Evolutionary conservation across 2,329 filamentous ascomycete species (phyloP), one percentile per base, ranked within the genome.

Genomic region (Alternaria brassicicola): DNA sequence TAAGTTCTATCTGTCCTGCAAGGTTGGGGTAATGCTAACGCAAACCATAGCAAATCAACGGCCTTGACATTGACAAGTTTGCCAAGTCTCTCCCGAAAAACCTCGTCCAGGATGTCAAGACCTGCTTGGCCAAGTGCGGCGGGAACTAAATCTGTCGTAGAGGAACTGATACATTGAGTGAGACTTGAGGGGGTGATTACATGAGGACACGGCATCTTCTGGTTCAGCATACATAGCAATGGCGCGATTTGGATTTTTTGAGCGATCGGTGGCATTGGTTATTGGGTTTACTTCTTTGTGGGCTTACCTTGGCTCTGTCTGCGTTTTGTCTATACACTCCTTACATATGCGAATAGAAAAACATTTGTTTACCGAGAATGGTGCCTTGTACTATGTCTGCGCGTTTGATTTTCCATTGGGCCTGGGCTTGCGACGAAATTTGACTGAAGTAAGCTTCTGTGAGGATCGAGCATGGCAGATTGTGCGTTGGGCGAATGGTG

Each of bases 21-120:
- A 4, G 13, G 0, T 23, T 13, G 17, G 10, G 13, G 0, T 33
- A 23, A 1, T 15, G 28, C 43, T 47, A 25, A 47, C 30, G 8
- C 21, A 21, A 12, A 9, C 26, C 9, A 21, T 9, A 47, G 43
- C 43, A 47, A 47, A 47, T 47, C 43, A 66, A 76, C 35, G 75
- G 74, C 2, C 64, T 66, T 58, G 73, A 78, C 55, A 74, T 80
- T 19, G 71, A 77, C 58, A 46, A 66, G 31, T 78, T 80, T 61
- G 50, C 74, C 31, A 69, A 70, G 52, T 35, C 35, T 7, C 77
- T 79, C 38, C 85, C 85, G 15, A 68, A 69, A 9, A 84, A 81
- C 56, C 78, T 86, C 41, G 83, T 84, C 3, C 70, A 80, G 21
- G 84, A 83, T 48, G 80, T 87, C 12, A 81, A 86, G 59, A 67